Base-by-base conservation (phyloP, 768 basidiomycete genomes). In the Arthromyces matolae region DNA sequence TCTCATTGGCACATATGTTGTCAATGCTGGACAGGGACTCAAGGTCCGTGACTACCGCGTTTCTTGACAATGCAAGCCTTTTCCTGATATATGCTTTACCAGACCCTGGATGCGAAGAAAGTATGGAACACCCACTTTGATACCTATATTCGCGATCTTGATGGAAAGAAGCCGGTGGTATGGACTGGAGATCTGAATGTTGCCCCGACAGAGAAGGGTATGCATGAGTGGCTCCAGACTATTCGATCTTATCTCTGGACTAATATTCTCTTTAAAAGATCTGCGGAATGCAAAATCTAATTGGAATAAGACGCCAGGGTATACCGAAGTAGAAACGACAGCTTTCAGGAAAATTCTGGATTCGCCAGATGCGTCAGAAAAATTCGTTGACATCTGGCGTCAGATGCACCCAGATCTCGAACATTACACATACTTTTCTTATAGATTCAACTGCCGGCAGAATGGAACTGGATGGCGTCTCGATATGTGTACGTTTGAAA, bases 111-210 rank as follows among this genome's bases (percentile, higher is more conserved):
- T 24, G 77, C 71, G 39, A 92, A 93, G 64, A 84, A 87, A 38
- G 68, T 72, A 44, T 93, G 92, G 92, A 86, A 90, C 50, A 60
- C 60, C 3, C 83, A 91, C 60, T 93, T 94, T 60, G 80, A 84
- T 44, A 53, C 69, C 2, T 85, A 93, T 59, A 74, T 93, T 18
- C 81, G 80, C 4, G 72, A 79, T 19, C 68, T 93, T 3, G 88
- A 93, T 65, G 76, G 71, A 52, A 80, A 76, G 58, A 94, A 93
- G 57, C 83, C 90, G 3, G 85, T 94, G 8, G 85, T 94, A 46
- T 93, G 92, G 92, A 73, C 77, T 9, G 92, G 92, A 6, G 92
- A 94, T 65, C 59, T 93, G 47, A 94, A 94, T 51, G 88, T 91
- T 34, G 89, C 91, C 4, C 89, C 89, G 2, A 89, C 89, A 1